Evolutionary conservation across 1,284 basidiomycete genomes (phyloP).

Genomic region (Tilletia caries): DNA sequence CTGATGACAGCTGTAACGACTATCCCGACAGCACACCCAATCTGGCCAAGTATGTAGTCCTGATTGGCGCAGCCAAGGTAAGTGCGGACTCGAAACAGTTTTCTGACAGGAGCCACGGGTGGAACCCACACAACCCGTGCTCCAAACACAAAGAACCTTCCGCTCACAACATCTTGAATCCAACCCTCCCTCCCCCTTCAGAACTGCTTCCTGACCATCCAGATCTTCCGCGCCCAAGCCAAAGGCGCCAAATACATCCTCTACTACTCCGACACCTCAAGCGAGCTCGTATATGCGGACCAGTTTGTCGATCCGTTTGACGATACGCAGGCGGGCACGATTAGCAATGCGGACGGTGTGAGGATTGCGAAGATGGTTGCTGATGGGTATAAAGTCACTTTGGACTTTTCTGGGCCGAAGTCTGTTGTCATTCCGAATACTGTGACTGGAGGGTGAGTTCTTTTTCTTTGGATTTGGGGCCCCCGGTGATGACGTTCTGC

Average conservation of each 20-base stretch:
- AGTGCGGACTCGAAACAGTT: no score
- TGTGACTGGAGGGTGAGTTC: constrained; percentile 57
- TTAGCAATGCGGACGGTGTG: constrained; percentile 32
- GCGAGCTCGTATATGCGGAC: constrained; percentile 17
- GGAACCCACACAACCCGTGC: background rate
- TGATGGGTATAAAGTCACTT: constrained; percentile 55
- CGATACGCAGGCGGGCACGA: constrained; percentile 28
- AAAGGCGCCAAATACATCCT: constrained; percentile 52
- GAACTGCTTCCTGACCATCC: constrained; percentile 38
- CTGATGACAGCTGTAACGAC: constrained; percentile 31
- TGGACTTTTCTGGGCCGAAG: constrained; percentile 61
- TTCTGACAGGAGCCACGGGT: background rate
- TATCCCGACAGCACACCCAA: constrained; percentile 34
- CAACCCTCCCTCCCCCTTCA: constrained; percentile 19
- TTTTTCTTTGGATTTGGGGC: background rate
- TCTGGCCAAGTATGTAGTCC: constrained; percentile 33
- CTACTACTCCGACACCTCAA: constrained; percentile 26
- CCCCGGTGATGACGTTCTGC: background rate
- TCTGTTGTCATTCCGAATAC: constrained; percentile 55
- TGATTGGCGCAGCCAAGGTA: constrained; percentile 20
- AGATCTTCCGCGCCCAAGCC: constrained; percentile 38
- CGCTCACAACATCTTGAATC: background rate
- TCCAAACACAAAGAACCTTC: background rate
- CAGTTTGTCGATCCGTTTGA: background rate
- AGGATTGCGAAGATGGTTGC: constrained; percentile 56